Evolutionary conservation across 139 green algal genomes (phyloP).

Genomic region (Diplosphaera chodatii): DNA sequence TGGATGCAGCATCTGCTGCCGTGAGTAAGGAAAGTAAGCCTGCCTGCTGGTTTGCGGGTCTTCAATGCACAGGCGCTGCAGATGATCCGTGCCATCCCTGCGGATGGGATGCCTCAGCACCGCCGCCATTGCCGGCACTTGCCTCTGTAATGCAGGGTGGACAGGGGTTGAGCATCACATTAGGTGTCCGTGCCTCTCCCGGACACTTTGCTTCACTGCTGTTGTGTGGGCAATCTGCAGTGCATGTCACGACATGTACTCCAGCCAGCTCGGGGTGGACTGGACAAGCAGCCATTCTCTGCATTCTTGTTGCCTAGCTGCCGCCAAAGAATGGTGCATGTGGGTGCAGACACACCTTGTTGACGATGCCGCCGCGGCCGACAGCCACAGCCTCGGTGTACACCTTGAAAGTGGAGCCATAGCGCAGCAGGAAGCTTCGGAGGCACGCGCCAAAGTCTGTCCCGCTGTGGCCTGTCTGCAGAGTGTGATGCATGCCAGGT

Average conservation of each 20-base stretch:
- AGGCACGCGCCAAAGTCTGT: slow-evolving; percentile 19
- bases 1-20: too few species aligned
- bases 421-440: slow-evolving; percentile 30
- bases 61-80: slow-evolving; percentile 8
- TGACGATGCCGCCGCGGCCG: slow-evolving; percentile 22
- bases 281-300: too few species aligned
- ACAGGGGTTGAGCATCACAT: too few species aligned
- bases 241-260: too few species aligned
- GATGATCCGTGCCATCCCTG: not conserved
- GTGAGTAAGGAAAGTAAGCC: too few species aligned
- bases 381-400: slow-evolving; percentile 25
- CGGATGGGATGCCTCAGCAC: not conserved
- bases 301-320: too few species aligned
- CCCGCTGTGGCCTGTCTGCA: slow-evolving; percentile 1
- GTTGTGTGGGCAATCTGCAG: too few species aligned
- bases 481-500: too few species aligned
- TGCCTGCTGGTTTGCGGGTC: slow-evolving; percentile 15
- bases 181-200: too few species aligned
- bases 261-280: too few species aligned
- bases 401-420: slow-evolving; percentile 12
- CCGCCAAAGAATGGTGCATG: not conserved
- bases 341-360: slow-evolving; percentile 5
- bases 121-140: not conserved
- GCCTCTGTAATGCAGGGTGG: not conserved
- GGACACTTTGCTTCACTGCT: too few species aligned